phyloP scores from a whole-genome alignment of 2,329 filamentous ascomycete genomes.

The Colletotrichum plurivorum region DNA sequence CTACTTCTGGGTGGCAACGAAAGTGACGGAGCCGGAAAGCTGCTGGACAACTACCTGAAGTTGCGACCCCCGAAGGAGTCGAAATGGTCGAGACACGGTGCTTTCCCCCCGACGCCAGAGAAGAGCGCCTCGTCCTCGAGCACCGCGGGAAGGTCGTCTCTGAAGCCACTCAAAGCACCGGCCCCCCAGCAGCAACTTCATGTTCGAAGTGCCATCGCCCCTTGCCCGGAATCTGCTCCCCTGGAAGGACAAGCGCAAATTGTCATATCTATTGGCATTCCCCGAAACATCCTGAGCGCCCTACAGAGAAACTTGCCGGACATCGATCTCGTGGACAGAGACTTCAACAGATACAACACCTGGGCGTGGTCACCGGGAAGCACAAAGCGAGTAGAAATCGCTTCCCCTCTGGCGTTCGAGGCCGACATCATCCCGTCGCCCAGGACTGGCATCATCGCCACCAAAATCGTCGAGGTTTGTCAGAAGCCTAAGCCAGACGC shows the following conservation, averaged over 20 bases:
- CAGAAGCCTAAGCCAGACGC: conserved; percentile 76
- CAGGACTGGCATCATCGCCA: conserved; percentile 76
- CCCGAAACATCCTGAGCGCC: conserved; percentile 62
- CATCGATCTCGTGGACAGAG: conserved; percentile 71
- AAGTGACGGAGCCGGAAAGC: conserved; percentile 43
- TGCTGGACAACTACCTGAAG: conserved; percentile 51
- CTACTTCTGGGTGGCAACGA: conserved; percentile 27
- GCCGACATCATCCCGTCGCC: conserved; percentile 83
- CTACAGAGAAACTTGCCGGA: conserved; percentile 64
- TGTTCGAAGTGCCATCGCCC: background rate
- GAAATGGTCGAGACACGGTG: background rate
- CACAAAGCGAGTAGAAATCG: conserved; percentile 41
- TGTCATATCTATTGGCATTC: conserved; percentile 66
- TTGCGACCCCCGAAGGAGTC: conserved; percentile 48
- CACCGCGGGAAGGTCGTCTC: background rate
- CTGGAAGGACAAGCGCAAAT: conserved; percentile 49
- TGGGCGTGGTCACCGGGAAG: conserved; percentile 50
- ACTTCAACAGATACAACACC: conserved; percentile 62
- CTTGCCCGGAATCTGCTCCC: conserved; percentile 40
- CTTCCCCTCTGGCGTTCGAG: conserved; percentile 64
- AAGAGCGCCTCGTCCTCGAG: background rate
- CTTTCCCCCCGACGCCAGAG: background rate
- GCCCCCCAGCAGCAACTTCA: background rate
- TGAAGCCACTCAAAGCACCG: background rate
- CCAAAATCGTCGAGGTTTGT: conserved; percentile 78